Base-by-base conservation (phyloP, 768 basidiomycete genomes). In the Boletus tylopilopsis region DNA sequence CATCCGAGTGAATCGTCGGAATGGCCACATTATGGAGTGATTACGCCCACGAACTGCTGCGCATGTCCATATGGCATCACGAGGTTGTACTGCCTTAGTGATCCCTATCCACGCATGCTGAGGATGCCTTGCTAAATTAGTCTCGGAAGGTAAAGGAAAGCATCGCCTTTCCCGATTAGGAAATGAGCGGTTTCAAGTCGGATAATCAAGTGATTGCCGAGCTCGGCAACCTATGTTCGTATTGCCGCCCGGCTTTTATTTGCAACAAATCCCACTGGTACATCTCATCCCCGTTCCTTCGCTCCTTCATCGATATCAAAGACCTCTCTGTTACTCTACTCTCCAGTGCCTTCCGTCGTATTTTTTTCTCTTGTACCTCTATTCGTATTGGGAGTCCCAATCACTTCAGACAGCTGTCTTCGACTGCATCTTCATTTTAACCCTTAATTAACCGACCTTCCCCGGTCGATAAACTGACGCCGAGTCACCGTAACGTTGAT, bases 391-490 rank as follows among this genome's bases (percentile, higher is more conserved):
- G 41, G 43, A 22, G 29, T 27, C 42, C 39, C 27, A 33, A 32
- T 44, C 49, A 13, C 44, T 29, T 45, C 50, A 43, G 40, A 54
- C 46, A 42, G 41, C 49, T 39, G 36, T 49, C 51, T 53, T 50
- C 48, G 44, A 45, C 48, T 39, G n/a, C 50, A 53, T 44, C 44
- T 59, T 63, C 61, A 67, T 67, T 50, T 66, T 53, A 64, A 49
- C 60, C 57, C 66, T 69, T 68, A 68, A 68, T 68, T 68, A 68
- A 70, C 67, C 67, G 67, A 69, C 58, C 67, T 64, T 61, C 67
- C 65, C 68, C 67, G 67, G 67, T 70, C 66, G 67, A 68, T 70
- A 68, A 68, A 68, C 64, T 61, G 68, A 68, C 68, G 68, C 67
- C 67, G 67, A 57, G 68, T 69, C 67, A 62, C 68, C 67, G 67